A percentile compares a stretch with the other conserved stretches of the same genome.
Evolutionary conservation across 2,329 filamentous ascomycete species (phyloP).

Genomic region (Neocucurbitaria cava): DNA sequence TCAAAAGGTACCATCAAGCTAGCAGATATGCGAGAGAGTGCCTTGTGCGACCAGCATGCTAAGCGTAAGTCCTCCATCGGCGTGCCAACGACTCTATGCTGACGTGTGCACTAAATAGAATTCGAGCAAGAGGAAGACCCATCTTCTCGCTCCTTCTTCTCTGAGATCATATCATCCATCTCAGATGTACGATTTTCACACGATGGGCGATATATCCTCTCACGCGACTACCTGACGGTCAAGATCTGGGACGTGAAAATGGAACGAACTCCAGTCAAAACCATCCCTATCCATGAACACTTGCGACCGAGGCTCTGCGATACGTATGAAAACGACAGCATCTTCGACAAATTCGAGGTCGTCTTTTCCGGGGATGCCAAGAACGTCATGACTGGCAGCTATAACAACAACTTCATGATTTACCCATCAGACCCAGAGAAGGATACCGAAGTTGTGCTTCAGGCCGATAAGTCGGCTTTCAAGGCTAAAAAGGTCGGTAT

Average conservation of each 20-base stretch:
- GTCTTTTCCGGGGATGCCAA: slow-evolving; percentile 98
- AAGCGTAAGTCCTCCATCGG: slow-evolving; percentile 73
- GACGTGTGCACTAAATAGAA: slow-evolving; percentile 61
- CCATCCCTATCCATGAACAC: slow-evolving; percentile 98
- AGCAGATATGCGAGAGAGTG: slow-evolving; percentile 97
- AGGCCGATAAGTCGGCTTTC: slow-evolving; percentile 98
- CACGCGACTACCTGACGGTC: slow-evolving; percentile 95
- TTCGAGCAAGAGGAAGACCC: slow-evolving; percentile 99
- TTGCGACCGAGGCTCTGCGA: slow-evolving; percentile 92
- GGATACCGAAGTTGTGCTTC: slow-evolving; percentile 95
- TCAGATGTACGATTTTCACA: slow-evolving; percentile 97
- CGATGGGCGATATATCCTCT: slow-evolving; percentile 96
- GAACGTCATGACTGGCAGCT: slow-evolving; percentile 99
- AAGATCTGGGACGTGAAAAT: slow-evolving; percentile 99
- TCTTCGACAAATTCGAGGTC: slow-evolving; percentile 99
- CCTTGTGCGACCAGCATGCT: slow-evolving; percentile 91
- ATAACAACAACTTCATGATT: slow-evolving; percentile 99
- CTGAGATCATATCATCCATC: slow-evolving; percentile 98
- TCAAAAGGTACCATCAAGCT: slow-evolving; percentile 99
- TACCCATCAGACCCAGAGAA: slow-evolving; percentile 96
- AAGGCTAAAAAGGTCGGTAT: slow-evolving; percentile 99
- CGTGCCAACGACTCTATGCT: slow-evolving; percentile 1
- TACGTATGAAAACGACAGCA: slow-evolving; percentile 99
- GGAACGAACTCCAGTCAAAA: slow-evolving; percentile 97
- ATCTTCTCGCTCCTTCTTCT: slow-evolving; percentile 97